Conservation (phyloP, 345 rosid species). For the Physaria fendleri region DNA sequence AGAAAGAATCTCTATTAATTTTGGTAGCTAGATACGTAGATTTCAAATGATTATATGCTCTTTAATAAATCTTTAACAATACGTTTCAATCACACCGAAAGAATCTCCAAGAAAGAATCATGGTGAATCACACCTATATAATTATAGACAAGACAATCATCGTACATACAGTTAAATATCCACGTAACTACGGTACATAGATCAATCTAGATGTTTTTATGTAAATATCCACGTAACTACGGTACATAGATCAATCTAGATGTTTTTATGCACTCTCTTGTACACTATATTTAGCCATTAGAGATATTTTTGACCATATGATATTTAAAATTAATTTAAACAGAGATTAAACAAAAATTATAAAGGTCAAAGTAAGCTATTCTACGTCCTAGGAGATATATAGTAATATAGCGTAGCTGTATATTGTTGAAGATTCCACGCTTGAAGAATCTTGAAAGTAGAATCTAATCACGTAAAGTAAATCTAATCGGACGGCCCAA, state of each 20-base stretch:
- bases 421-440: constrained; percentile 30
- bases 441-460: constrained; percentile 19
- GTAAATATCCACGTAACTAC: neutral
- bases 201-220: neutral
- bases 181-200: neutral
- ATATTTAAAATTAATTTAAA: neutral
- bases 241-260: too few species aligned
- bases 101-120: neutral
- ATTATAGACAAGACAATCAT: neutral
- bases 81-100: too few species aligned
- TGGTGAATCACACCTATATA: neutral
- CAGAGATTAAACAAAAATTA: neutral
- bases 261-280: neutral
- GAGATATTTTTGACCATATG: too few species aligned
- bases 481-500: constrained; percentile 26
- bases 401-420: neutral
- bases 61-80: too few species aligned
- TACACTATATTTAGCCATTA: too few species aligned
- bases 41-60: too few species aligned
- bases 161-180: neutral
- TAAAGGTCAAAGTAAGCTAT: too few species aligned
- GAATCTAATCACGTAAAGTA: constrained; percentile 17
- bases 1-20: too few species aligned
- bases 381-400: constrained; percentile 7
- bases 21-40: too few species aligned